phyloP scores from a whole-genome alignment of 441 rosid genomes.

The Syzygium syzygioides region DNA sequence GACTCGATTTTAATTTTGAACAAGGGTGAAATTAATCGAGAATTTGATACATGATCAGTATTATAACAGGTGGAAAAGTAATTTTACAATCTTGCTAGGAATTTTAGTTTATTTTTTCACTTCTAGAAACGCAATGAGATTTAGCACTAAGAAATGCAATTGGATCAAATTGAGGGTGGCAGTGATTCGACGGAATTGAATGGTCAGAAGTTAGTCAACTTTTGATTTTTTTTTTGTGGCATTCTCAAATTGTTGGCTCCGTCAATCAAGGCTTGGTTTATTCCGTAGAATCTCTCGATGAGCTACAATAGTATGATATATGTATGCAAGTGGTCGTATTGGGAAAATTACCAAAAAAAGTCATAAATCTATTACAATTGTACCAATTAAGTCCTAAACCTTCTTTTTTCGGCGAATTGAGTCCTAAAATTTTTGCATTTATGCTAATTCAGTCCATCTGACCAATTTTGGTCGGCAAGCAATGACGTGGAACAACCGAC shows the following conservation, averaged over 20 bases:
- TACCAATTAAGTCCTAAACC: too few species aligned
- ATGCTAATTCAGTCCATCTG: too few species aligned
- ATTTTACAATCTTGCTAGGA: not conserved
- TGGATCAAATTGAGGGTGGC: not conserved
- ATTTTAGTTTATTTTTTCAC: not conserved
- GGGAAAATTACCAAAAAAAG: too few species aligned
- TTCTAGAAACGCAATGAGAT: not conserved
- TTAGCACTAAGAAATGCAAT: not conserved
- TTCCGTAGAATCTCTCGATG: not conserved
- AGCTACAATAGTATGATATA: not conserved
- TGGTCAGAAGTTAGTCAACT: not conserved
- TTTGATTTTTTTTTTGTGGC: not conserved
- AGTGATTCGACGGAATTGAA: not conserved
- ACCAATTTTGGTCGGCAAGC: too few species aligned
- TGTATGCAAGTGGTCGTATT: too few species aligned
- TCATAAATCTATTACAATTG: too few species aligned
- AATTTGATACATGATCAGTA: not conserved
- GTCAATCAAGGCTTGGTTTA: not conserved
- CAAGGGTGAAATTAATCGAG: not conserved
- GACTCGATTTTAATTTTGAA: not conserved
- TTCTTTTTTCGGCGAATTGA: too few species aligned
- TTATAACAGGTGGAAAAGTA: not conserved
- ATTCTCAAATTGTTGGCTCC: not conserved
- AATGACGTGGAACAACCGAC: too few species aligned
- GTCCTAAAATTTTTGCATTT: too few species aligned